Percentiles rank a stretch among this genome's conserved stretches.
These are phyloP conservation scores for Aspergillus fumigatus DNA, from an alignment of 2,329 filamentous ascomycete genomes.

Conservation along the genomic window DNA sequence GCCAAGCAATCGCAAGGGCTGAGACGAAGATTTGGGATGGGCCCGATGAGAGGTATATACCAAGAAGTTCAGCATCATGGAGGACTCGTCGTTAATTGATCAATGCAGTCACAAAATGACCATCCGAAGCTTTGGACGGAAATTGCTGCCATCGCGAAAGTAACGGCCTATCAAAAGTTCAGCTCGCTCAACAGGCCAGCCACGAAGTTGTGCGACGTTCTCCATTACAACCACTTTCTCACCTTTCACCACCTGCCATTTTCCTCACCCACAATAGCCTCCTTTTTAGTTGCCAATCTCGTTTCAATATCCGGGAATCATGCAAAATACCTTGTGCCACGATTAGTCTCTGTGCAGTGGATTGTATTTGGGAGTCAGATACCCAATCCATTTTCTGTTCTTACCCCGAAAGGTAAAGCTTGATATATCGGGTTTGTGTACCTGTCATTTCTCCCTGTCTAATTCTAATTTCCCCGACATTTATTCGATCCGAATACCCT, in stretches of 20 bases:
- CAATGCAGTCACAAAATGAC: conserved; percentile 26
- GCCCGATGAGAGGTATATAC: conserved; percentile 30
- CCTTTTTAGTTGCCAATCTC: neutral
- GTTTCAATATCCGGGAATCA: neutral
- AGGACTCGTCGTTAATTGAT: conserved; percentile 5
- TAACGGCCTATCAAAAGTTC: conserved; percentile 15
- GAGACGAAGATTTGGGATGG: conserved; percentile 22
- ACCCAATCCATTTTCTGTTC: neutral
- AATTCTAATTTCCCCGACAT: neutral
- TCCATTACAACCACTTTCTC: neutral
- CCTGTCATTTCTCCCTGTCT: neutral
- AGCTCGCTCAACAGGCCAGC: neutral
- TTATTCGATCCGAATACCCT: neutral
- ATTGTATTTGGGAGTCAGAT: neutral
- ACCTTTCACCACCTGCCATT: neutral
- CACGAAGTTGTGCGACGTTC: neutral
- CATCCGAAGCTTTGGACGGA: conserved; percentile 35
- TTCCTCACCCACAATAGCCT: neutral
- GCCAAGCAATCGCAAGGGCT: conserved; percentile 19
- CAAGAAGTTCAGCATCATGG: neutral
- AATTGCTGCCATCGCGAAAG: conserved; percentile 27
- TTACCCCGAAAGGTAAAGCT: neutral
- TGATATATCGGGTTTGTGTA: neutral
- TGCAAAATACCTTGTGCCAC: neutral
- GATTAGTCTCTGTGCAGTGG: neutral